These are phyloP conservation scores for Cladophialophora yegresii DNA, from an alignment of 2,329 filamentous ascomycete species.

Conservation along the genomic window DNA sequence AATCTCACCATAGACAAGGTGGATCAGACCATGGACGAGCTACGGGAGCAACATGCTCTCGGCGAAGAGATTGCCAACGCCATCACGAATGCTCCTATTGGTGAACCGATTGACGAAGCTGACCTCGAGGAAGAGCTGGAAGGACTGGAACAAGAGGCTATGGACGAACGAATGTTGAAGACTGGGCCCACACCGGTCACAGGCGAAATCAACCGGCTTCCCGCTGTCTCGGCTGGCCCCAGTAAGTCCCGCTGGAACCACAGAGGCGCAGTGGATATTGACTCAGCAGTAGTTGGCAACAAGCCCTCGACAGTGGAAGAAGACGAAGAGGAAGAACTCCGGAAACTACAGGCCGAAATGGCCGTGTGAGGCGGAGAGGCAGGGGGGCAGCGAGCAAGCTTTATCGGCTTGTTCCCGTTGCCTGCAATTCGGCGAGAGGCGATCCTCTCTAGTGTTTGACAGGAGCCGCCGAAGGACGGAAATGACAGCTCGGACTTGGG, in stretches of 20 bases:
- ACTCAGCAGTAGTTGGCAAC: slow-evolving; percentile 49
- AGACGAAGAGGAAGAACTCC: slow-evolving; percentile 92
- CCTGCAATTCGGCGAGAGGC: background rate
- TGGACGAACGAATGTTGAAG: slow-evolving; percentile 92
- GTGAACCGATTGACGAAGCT: slow-evolving; percentile 75
- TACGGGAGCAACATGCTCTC: slow-evolving; percentile 88
- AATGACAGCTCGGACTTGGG: slow-evolving; percentile 14
- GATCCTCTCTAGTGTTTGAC: background rate
- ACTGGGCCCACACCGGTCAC: slow-evolving; percentile 81
- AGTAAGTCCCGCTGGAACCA: slow-evolving; percentile 58
- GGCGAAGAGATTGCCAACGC: slow-evolving; percentile 89
- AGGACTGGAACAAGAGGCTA: slow-evolving; percentile 81
- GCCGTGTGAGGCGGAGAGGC: slow-evolving; percentile 67
- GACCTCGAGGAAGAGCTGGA: slow-evolving; percentile 86
- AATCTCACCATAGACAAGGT: slow-evolving; percentile 92
- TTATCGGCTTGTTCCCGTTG: background rate
- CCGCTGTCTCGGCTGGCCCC: slow-evolving; percentile 71
- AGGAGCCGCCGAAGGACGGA: slow-evolving; percentile 4
- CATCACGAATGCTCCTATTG: slow-evolving; percentile 71
- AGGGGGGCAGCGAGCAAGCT: background rate
- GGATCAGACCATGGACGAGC: slow-evolving; percentile 88
- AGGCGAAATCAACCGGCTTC: slow-evolving; percentile 75
- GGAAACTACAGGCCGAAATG: slow-evolving; percentile 95
- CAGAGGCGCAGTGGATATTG: slow-evolving; percentile 34
- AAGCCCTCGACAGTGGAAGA: slow-evolving; percentile 65